Percentiles rank a stretch among this genome's conserved stretches.
These are phyloP conservation scores for Penicillium maclennaniae DNA, from an alignment of 495 filamentous ascomycete species.

Conservation along the genomic window DNA sequence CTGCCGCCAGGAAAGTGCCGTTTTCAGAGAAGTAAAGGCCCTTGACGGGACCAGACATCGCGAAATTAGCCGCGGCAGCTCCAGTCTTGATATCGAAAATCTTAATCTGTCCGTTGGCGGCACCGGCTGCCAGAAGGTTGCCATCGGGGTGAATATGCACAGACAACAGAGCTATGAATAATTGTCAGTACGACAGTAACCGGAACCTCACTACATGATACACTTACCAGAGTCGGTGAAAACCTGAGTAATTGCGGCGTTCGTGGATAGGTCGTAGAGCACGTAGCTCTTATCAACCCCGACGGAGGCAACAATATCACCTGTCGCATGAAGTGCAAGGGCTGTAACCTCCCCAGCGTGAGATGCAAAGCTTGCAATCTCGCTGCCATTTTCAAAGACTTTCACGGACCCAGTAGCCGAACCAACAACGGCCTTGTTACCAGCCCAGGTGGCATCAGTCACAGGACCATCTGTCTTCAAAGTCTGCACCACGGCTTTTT, in stretches of 20 bases:
- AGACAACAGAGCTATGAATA: constrained; percentile 61
- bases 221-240: constrained; percentile 78
- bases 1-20: constrained; percentile 88
- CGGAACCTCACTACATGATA: neutral
- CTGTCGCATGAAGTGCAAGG: constrained; percentile 78
- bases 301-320: constrained; percentile 79
- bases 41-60: constrained; percentile 62
- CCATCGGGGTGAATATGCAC: constrained; percentile 94
- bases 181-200: constrained; percentile 7
- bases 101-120: constrained; percentile 69
- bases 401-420: constrained; percentile 74
- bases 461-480: constrained; percentile 66
- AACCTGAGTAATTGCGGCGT: constrained; percentile 66
- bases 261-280: constrained; percentile 73
- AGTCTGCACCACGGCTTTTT: constrained; percentile 63
- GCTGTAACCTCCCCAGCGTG: constrained; percentile 80
- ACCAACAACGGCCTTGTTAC: constrained; percentile 63
- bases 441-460: constrained; percentile 77
- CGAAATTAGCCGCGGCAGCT: constrained; percentile 64
- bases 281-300: constrained; percentile 92
- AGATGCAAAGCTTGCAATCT: constrained; percentile 61
- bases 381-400: constrained; percentile 65
- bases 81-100: constrained; percentile 80
- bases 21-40: constrained; percentile 90
- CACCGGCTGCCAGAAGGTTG: constrained; percentile 83